Conservation (phyloP, 2,329 filamentous ascomycete genomes). For the Penicillium sp. region DNA sequence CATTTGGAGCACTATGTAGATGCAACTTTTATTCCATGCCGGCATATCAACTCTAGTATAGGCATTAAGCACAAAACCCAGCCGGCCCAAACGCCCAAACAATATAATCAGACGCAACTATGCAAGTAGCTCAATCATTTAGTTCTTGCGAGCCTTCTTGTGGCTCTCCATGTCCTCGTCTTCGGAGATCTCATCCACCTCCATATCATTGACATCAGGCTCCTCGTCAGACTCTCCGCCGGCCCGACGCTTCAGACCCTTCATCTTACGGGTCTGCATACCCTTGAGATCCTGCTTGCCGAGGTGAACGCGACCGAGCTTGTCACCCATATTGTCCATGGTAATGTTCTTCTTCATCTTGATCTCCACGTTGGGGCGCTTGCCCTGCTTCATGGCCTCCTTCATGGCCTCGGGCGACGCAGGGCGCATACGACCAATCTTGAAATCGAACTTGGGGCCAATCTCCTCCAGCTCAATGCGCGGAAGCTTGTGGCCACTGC, state of each 20-base stretch:
- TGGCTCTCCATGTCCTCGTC: slow-evolving; percentile 38
- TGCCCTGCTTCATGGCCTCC: slow-evolving; percentile 84
- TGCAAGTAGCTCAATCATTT: slow-evolving; percentile 19
- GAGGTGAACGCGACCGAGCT: slow-evolving; percentile 88
- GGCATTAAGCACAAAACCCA: slow-evolving; percentile 23
- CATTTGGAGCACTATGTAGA: background rate
- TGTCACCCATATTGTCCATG: slow-evolving; percentile 90
- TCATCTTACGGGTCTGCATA: slow-evolving; percentile 98
- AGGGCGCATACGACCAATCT: slow-evolving; percentile 68
- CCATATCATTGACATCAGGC: slow-evolving; percentile 52
- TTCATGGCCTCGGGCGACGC: slow-evolving; percentile 68
- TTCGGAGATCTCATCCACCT: slow-evolving; percentile 41
- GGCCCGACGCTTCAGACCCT: slow-evolving; percentile 85
- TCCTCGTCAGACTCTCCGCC: slow-evolving; percentile 55
- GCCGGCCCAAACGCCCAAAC: slow-evolving; percentile 27
- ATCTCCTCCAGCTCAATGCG: slow-evolving; percentile 94
- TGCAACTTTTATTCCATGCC: slow-evolving; percentile 21
- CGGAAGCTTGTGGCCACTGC: slow-evolving; percentile 80
- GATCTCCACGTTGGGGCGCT: slow-evolving; percentile 54
- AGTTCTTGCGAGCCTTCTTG: slow-evolving; percentile 34
- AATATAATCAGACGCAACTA: slow-evolving; percentile 18
- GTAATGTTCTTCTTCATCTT: slow-evolving; percentile 93
- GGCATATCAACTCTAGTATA: slow-evolving; percentile 19
- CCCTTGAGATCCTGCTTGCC: slow-evolving; percentile 83
- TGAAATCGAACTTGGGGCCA: slow-evolving; percentile 89